Percentiles rank a stretch among this genome's conserved stretches.
These are phyloP conservation scores for Knoxdaviesia capensis DNA, from an alignment of 2,329 filamentous ascomycete genomes.

Conservation along the genomic window DNA sequence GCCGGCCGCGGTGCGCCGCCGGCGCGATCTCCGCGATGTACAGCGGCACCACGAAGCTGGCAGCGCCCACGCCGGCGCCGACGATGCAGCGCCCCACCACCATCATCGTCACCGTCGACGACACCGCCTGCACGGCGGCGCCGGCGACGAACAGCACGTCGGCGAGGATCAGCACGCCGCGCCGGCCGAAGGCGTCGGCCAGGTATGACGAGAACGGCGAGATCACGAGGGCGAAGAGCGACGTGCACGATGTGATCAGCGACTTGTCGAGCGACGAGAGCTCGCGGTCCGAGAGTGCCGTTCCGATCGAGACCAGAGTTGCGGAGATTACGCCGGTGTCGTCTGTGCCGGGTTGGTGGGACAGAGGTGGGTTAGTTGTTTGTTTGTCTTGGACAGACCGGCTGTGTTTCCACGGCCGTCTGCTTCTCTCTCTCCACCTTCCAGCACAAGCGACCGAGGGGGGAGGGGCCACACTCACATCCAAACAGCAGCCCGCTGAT, in stretches of 20 bases:
- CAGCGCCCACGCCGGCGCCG: constrained; percentile 52
- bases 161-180: constrained; percentile 40
- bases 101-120: constrained; percentile 40
- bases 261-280: constrained; percentile 48
- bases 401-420: neutral
- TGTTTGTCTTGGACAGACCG: neutral
- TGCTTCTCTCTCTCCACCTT: neutral
- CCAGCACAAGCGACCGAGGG: neutral
- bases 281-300: constrained; percentile 32
- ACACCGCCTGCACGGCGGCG: constrained; percentile 42
- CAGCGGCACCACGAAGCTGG: constrained; percentile 66
- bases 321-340: constrained; percentile 51
- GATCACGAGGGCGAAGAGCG: constrained; percentile 41
- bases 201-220: constrained; percentile 45
- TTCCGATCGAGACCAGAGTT: constrained; percentile 42
- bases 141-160: constrained; percentile 49
- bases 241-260: constrained; percentile 49
- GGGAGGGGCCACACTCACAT: constrained; percentile 22
- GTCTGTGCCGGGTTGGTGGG: constrained; percentile 17
- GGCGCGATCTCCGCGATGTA: constrained; percentile 81
- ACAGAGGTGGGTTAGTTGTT: constrained; percentile 1
- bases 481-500: constrained; percentile 50
- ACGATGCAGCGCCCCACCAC: constrained; percentile 48
- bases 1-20: constrained; percentile 49
- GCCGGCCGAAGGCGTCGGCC: constrained; percentile 40